phyloP scores from a whole-genome alignment of 1,284 basidiomycete genomes.

The Apiotrichum siamense region DNA sequence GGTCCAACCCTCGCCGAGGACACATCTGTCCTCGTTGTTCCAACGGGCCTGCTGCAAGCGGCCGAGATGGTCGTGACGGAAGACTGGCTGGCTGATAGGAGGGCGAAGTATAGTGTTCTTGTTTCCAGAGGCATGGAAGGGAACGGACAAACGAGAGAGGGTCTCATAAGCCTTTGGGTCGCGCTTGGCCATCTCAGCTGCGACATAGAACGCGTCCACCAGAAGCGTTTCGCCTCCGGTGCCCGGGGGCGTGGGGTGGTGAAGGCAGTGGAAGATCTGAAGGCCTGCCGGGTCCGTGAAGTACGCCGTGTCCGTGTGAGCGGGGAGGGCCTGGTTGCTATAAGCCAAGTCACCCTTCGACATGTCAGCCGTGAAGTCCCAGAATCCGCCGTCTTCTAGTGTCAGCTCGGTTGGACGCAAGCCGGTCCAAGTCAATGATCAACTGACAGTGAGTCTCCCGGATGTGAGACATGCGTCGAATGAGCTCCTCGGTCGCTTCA shows the following conservation, averaged over 20 bases:
- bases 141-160: constrained; percentile 64
- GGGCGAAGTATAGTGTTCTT: constrained; percentile 60
- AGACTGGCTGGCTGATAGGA: constrained; percentile 54
- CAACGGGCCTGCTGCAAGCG: constrained; percentile 75
- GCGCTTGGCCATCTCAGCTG: constrained; percentile 65
- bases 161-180: constrained; percentile 68
- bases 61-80: constrained; percentile 59
- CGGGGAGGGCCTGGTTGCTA: constrained; percentile 76
- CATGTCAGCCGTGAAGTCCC: constrained; percentile 93
- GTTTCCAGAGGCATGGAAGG: constrained; percentile 85
- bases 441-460: constrained; percentile 80
- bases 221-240: constrained; percentile 80
- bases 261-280: constrained; percentile 90
- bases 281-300: constrained; percentile 88
- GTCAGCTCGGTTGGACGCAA: not conserved
- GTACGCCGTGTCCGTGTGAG: constrained; percentile 95
- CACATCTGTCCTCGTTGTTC: constrained; percentile 92
- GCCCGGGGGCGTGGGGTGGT: constrained; percentile 63
- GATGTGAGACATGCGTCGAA: constrained; percentile 75
- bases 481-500: constrained; percentile 75
- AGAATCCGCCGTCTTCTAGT: constrained; percentile 74
- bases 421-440: not conserved
- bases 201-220: constrained; percentile 91
- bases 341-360: constrained; percentile 85
- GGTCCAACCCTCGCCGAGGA: constrained; percentile 57